phyloP scores from a whole-genome alignment of 2,329 filamentous ascomycete species.

The Aspergillus tanneri region DNA sequence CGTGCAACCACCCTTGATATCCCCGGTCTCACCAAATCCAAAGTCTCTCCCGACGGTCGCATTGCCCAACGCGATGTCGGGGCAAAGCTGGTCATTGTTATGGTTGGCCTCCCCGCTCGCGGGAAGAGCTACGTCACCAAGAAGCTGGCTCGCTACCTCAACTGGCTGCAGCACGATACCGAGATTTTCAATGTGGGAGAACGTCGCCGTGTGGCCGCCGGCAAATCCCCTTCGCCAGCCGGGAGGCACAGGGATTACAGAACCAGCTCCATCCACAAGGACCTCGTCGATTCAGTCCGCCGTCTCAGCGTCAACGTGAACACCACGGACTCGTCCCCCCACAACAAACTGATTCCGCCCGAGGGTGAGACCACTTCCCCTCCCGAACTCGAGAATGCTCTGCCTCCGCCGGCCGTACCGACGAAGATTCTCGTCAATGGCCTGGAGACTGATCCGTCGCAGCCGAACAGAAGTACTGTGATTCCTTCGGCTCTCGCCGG shows the following conservation, averaged over 20 bases:
- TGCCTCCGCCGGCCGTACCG: constrained; percentile 44
- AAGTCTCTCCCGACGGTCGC: constrained; percentile 90
- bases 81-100: constrained; percentile 94
- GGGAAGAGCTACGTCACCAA: constrained; percentile 99
- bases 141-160: constrained; percentile 91
- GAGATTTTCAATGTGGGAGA: constrained; percentile 97
- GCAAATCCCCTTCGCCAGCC: constrained; percentile 45
- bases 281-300: constrained; percentile 46
- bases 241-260: constrained; percentile 19
- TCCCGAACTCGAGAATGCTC: constrained; percentile 30
- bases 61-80: constrained; percentile 93
- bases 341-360: not conserved
- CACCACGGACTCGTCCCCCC: constrained; percentile 23
- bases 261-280: constrained; percentile 38
- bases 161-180: constrained; percentile 96
- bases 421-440: constrained; percentile 61
- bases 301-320: constrained; percentile 43
- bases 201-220: constrained; percentile 72
- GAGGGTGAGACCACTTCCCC: constrained; percentile 22
- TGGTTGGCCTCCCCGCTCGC: constrained; percentile 92
- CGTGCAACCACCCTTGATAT: constrained; percentile 96
- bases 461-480: constrained; percentile 25
- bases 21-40: constrained; percentile 90
- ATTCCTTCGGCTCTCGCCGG: constrained; percentile 27
- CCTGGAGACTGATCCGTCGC: constrained; percentile 39